Evolutionary conservation across 306 rosid species (phyloP), one percentile per base, ranked within the genome.

Genomic region (Hylodesmum podocarpum): DNA sequence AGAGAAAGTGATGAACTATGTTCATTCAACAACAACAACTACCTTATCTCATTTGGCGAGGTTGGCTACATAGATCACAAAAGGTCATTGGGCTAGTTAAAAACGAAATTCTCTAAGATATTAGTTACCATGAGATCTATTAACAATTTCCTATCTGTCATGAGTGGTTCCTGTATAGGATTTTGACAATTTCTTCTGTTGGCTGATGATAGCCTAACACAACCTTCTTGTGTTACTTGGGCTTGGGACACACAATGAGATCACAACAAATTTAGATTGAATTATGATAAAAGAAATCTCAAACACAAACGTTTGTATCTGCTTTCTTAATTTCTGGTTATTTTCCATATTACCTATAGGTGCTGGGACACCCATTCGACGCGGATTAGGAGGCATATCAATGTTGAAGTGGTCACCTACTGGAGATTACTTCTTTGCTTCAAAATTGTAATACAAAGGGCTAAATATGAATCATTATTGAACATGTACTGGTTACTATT

Each of bases 351-450:
- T 39, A 64, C 86, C 29, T 83, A 67, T 84, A 94, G 98, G 96
- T 69, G 77, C 66, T 29, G 95, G 96, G 67, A 94, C 97, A 36
- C 97, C 98, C 43, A 89, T 94, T 85, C 88, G 98, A 55, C 89
- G 98, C 19, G 98, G 98, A 75, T 87, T 94, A 70, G 95, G 92
- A 62, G 91, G 98, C 82, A 90, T 92, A 73, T 90, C 97, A 70
- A 72, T 87, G 86, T 83, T 94, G 73, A 94, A 92, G 91, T 94
- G 98, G 98, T 94, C 97, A 25, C 96, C 98, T 37, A 87, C 91
- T 75, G 96, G 96, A 75, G 97, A 94, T 89, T 94, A 94, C 90
- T 92, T 92, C 82, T 94, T 94, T 80, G 90, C 96, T 41, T 89
- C 95, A 39, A 92, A 95, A 86, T 92, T 95, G 96, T 95, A 89